Conservation (phyloP, 179 eudicot genomes). For the Silene coronaria region DNA sequence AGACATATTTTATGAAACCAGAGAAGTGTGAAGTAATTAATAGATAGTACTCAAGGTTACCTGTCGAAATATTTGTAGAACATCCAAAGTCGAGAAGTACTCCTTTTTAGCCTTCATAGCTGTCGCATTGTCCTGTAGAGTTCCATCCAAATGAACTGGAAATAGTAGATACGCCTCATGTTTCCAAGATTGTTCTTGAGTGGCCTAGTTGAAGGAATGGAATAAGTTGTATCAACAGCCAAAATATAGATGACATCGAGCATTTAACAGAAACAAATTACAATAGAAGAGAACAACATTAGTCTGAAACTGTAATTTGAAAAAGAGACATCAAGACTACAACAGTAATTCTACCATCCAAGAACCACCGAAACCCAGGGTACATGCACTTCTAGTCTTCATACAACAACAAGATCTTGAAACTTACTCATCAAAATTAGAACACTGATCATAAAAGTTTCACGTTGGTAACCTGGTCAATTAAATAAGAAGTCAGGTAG, state of each 20-base stretch:
- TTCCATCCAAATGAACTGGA: slow-evolving; percentile 94
- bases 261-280: neutral
- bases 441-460: neutral
- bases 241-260: neutral
- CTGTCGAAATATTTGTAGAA: slow-evolving; percentile 90
- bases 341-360: neutral
- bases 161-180: slow-evolving; percentile 91
- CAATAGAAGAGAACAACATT: neutral
- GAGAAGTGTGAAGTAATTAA: slow-evolving; percentile 1
- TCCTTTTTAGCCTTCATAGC: slow-evolving; percentile 73
- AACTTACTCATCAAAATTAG: neutral
- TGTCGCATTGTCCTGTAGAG: slow-evolving; percentile 66
- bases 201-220: slow-evolving; percentile 31
- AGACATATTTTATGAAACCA: neutral
- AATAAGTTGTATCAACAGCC: neutral
- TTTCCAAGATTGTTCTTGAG: slow-evolving; percentile 71
- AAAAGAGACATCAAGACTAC: neutral
- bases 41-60: slow-evolving; percentile 29
- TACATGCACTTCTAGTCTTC: neutral
- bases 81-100: slow-evolving; percentile 68
- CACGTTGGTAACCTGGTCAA: neutral
- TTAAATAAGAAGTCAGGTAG: neutral
- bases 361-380: neutral
- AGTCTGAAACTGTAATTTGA: neutral
- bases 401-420: neutral